Base-by-base conservation (phyloP, 768 basidiomycete genomes). In the Panaeolus cyanescens region DNA sequence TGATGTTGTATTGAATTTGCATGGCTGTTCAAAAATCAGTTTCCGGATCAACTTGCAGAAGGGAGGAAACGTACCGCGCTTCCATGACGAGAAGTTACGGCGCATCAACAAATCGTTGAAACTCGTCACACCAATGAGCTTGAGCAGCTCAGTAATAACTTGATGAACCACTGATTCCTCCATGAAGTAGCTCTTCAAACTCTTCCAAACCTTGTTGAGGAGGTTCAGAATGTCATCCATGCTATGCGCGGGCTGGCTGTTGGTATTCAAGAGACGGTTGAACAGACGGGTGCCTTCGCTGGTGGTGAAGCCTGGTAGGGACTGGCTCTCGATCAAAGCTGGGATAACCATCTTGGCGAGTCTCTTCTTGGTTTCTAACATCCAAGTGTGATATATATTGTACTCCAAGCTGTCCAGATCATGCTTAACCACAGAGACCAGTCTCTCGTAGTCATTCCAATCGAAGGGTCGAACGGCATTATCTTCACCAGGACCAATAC, bases 1-100 rank as follows among this genome's bases (percentile, higher is more conserved):
- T 99, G 72, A 99, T 97, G 72, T 99, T 99, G 75, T 99, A 99
- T 73, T 99, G 97, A 60, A 99, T 99, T 85, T 99, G 97, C 97
- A 99, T 99, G 4, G 97, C 97, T 98, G 64, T 36, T 59, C 32
- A 13, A 15, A 32, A 30, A 20, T 66, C 12, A 64, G 60, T 19
- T 6, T 54, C 5, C 25, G 8, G 5, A n/a, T 55, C 15, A 31
- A 28, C 2, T 53, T 9, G 37, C 3, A 57, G 33, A 40, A 28
- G 20, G 32, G 58, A 13, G 37, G 22, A 32, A 28, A 79, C 84
- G 57, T 67, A 96, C 96, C 96, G 83, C 97, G 87, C 77, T 99
- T 99, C 97, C 97, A 99, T 6, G 96, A 98, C 65, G 94, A 96
- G 78, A 99, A 99, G 75, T 99, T 99, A 56, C 97, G 85, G 70